Conservation (phyloP, 106 monocot genomes). For the Chionographis japonica region DNA sequence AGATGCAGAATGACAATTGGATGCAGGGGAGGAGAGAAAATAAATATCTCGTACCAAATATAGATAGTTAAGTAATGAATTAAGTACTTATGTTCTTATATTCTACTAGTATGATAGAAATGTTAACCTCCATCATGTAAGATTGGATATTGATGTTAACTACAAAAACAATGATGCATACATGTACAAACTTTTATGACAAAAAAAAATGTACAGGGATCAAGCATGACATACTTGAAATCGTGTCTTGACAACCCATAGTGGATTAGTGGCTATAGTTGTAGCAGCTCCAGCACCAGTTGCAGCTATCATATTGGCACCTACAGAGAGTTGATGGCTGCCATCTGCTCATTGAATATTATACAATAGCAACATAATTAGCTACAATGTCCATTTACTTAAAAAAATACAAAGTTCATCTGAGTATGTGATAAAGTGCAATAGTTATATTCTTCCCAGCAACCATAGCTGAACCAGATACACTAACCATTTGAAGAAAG, state of each 20-base stretch:
- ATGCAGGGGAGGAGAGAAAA: no score
- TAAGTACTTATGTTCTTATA: no score
- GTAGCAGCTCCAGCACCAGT: constrained; percentile 74
- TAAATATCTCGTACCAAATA: no score
- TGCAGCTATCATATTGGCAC: constrained; percentile 61
- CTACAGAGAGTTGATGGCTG: constrained; percentile 41
- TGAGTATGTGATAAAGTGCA: not conserved
- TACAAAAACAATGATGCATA: not conserved
- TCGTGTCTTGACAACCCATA: constrained; percentile 84
- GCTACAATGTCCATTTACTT: no score
- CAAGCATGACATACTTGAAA: constrained; percentile 42
- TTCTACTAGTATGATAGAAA: no score
- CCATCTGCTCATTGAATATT: constrained; percentile 22
- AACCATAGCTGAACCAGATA: not conserved
- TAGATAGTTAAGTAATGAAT: no score
- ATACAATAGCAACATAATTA: not conserved
- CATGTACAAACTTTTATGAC: not conserved
- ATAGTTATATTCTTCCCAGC: not conserved
- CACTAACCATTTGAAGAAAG: constrained; percentile 61
- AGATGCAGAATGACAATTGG: no score
- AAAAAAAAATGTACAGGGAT: not conserved
- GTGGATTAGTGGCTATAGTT: constrained; percentile 63
- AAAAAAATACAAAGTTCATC: no score
- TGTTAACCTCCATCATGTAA: no score
- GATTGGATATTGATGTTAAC: not conserved